Conservation (phyloP, 208 protist genomes). For the Wallacemonas collosoma region DNA sequence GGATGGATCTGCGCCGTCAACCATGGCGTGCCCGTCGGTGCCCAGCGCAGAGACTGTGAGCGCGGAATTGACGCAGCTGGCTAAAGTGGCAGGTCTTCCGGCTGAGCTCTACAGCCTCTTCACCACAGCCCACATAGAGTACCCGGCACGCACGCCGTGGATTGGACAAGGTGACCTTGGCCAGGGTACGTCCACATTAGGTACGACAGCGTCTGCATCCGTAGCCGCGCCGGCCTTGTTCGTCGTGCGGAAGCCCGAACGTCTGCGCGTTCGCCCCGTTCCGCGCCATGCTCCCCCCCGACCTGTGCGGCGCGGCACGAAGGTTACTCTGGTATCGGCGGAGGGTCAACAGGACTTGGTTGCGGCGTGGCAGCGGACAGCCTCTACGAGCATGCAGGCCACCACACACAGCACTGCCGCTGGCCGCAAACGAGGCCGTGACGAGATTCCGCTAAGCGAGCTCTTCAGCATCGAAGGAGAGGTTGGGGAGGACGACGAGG, state of each 20-base stretch:
- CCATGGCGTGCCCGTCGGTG: no score
- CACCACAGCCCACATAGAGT: conserved; percentile 7
- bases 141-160: not conserved
- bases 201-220: not conserved
- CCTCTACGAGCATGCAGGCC: conserved; percentile 4
- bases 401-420: not conserved
- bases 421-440: conserved; percentile 13
- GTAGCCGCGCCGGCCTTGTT: not conserved
- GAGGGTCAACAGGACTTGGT: conserved; percentile 8
- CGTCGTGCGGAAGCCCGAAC: conserved; percentile 27
- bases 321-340: conserved; percentile 44
- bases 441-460: conserved; percentile 13
- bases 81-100: conserved; percentile 7
- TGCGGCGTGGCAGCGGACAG: not conserved
- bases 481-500: conserved; percentile 34
- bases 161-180: not conserved
- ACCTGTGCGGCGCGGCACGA: conserved; percentile 63
- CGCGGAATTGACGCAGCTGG: conserved; percentile 1
- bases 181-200: not conserved
- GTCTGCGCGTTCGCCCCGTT: conserved; percentile 46
- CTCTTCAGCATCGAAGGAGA: conserved; percentile 17
- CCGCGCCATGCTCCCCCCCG: conserved; percentile 49
- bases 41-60: not conserved
- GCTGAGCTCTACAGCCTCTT: conserved; percentile 16
- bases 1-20: not conserved